Evolutionary conservation across 2,329 filamentous ascomycete genomes (phyloP).

Genomic region (Emericellopsis atlantica): DNA sequence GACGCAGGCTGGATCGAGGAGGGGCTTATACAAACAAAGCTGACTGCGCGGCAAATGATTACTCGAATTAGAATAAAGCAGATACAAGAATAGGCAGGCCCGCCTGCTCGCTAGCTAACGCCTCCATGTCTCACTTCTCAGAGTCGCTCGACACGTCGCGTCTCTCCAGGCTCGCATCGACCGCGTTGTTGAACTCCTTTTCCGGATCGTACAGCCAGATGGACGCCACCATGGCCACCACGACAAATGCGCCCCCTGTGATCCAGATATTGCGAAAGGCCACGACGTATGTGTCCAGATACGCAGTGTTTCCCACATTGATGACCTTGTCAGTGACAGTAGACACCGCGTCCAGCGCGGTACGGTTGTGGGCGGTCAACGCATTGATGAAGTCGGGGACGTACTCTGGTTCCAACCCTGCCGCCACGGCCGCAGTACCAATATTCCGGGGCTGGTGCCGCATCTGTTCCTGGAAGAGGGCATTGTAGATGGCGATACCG

Average conservation of each 20-base stretch:
- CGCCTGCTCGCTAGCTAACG: too few relatives aligned
- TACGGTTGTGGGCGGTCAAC: constrained; percentile 11
- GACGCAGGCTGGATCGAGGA: too few relatives aligned
- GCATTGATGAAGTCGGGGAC: constrained; percentile 13
- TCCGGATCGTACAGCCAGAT: constrained; percentile 13
- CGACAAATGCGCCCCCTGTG: constrained; percentile 12
- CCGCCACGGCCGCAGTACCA: constrained; percentile 14
- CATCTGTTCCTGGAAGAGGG: constrained; percentile 15
- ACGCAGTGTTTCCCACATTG: constrained; percentile 9
- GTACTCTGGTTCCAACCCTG: constrained; percentile 11
- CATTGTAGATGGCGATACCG: constrained; percentile 20
- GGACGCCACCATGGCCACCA: neutral
- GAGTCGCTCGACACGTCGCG: neutral
- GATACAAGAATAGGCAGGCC: too few relatives aligned
- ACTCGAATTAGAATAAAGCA: too few relatives aligned
- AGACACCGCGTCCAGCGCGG: constrained; percentile 11
- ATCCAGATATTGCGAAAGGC: constrained; percentile 20
- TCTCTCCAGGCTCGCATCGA: constrained; percentile 19
- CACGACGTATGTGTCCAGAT: constrained; percentile 13
- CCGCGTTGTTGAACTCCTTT: constrained; percentile 20
- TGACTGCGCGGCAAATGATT: too few relatives aligned
- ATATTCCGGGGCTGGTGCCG: constrained; percentile 16
- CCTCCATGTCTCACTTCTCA: neutral
- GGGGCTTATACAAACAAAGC: too few relatives aligned
- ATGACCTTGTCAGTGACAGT: constrained; percentile 16